A percentile compares a stretch with the other conserved stretches of the same genome.
Evolutionary conservation across 2,329 filamentous ascomycete species (phyloP).

Genomic region (Stagonosporopsis vannaccii): DNA sequence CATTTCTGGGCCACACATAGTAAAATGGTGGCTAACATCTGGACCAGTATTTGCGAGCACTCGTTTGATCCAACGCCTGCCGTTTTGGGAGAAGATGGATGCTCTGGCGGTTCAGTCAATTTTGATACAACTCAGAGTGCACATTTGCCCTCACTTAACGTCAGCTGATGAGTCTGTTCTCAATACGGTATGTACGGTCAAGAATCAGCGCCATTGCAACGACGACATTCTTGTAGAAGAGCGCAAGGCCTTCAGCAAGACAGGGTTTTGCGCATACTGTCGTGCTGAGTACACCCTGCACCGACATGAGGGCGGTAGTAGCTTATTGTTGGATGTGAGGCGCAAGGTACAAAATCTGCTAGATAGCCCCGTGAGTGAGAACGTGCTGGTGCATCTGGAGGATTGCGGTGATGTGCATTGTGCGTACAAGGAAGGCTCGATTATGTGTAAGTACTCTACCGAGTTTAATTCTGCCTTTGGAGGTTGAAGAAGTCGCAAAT

Average conservation of each 20-base stretch:
- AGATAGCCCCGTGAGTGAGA: background rate
- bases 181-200: background rate
- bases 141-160: background rate
- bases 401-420: background rate
- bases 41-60: background rate
- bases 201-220: background rate
- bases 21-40: background rate
- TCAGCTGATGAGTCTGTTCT: background rate
- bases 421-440: background rate
- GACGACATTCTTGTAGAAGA: background rate
- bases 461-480: too few relatives aligned
- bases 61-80: background rate
- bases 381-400: background rate
- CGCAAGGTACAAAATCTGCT: background rate
- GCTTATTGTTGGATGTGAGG: background rate
- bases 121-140: background rate
- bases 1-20: background rate
- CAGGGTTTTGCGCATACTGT: background rate
- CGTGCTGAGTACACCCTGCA: background rate
- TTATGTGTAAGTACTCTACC: too few relatives aligned
- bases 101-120: too few relatives aligned
- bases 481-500: too few relatives aligned
- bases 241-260: background rate
- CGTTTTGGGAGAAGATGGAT: background rate
- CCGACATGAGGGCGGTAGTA: background rate